phyloP scores from a whole-genome alignment of 306 rosid species.

The Potentilla sterilis region DNA sequence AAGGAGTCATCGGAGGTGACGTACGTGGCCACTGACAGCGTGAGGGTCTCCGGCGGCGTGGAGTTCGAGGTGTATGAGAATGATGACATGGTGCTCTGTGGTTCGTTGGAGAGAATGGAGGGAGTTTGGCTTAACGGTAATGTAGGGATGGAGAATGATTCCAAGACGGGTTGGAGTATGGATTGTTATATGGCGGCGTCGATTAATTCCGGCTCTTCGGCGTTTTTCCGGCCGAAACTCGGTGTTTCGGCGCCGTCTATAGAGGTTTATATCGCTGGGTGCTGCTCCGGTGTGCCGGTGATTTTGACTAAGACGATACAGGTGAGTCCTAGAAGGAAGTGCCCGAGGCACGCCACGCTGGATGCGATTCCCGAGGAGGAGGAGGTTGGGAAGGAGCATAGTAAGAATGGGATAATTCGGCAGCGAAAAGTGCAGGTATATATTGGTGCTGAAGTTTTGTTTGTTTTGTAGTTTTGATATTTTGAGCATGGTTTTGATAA shows the following conservation, averaged over 20 bases:
- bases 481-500: not conserved
- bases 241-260: conserved; percentile 71
- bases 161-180: conserved; percentile 61
- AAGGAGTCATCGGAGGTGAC: conserved; percentile 75
- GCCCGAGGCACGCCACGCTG: conserved; percentile 44
- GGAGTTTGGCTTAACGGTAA: conserved; percentile 51
- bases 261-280: conserved; percentile 83
- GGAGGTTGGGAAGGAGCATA: conserved; percentile 56
- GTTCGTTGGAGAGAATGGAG: conserved; percentile 70
- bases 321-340: conserved; percentile 67
- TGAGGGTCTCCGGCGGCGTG: conserved; percentile 56
- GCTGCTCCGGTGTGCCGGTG: conserved; percentile 77
- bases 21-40: conserved; percentile 79
- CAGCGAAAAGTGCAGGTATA: conserved; percentile 56
- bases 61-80: conserved; percentile 85
- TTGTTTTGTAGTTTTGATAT: not conserved
- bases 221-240: conserved; percentile 67
- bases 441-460: not conserved
- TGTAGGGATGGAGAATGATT: conserved; percentile 37
- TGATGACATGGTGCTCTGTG: conserved; percentile 67
- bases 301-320: conserved; percentile 68
- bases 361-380: conserved; percentile 92
- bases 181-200: conserved; percentile 67
- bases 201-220: conserved; percentile 55
- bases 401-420: conserved; percentile 37